These are phyloP conservation scores for Dryadomyces sulphureus DNA, from an alignment of 2,329 filamentous ascomycete genomes.

Conservation along the genomic window DNA sequence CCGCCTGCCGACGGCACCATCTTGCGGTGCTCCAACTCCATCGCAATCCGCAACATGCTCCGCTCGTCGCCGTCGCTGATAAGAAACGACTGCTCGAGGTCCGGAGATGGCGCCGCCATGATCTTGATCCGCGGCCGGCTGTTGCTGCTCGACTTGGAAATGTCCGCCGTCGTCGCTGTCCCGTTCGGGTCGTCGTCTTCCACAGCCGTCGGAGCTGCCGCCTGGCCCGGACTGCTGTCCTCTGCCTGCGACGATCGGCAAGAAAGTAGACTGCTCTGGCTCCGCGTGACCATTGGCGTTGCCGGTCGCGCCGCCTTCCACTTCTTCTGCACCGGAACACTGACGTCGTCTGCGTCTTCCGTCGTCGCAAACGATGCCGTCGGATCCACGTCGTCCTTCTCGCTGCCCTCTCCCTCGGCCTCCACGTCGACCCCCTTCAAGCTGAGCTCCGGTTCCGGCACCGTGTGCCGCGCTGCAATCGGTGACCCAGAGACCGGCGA, in stretches of 20 bases:
- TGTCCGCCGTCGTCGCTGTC: background rate
- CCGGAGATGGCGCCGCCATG: background rate
- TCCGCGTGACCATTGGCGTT: too few relatives aligned
- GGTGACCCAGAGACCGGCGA: constrained; percentile 41
- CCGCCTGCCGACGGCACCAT: constrained; percentile 12
- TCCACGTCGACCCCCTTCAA: constrained; percentile 12
- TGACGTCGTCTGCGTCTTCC: background rate
- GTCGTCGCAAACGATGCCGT: background rate
- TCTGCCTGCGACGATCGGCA: background rate
- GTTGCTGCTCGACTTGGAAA: constrained; percentile 1
- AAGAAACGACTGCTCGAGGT: constrained; percentile 20
- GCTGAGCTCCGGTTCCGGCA: constrained; percentile 10
- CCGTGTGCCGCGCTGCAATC: constrained; percentile 17
- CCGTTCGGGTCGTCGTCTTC: background rate
- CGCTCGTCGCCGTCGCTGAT: constrained; percentile 30
- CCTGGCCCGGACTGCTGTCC: background rate
- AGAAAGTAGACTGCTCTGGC: too few relatives aligned
- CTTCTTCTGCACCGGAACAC: too few relatives aligned
- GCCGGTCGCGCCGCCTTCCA: too few relatives aligned
- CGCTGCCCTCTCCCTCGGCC: constrained; percentile 4
- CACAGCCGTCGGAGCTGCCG: background rate
- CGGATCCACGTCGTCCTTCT: background rate
- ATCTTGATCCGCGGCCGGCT: background rate
- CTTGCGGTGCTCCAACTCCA: constrained; percentile 30
- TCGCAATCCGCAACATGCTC: constrained; percentile 31